Evolutionary conservation across 306 rosid genomes (phyloP).

Genomic region (Clitoria ternatea): DNA sequence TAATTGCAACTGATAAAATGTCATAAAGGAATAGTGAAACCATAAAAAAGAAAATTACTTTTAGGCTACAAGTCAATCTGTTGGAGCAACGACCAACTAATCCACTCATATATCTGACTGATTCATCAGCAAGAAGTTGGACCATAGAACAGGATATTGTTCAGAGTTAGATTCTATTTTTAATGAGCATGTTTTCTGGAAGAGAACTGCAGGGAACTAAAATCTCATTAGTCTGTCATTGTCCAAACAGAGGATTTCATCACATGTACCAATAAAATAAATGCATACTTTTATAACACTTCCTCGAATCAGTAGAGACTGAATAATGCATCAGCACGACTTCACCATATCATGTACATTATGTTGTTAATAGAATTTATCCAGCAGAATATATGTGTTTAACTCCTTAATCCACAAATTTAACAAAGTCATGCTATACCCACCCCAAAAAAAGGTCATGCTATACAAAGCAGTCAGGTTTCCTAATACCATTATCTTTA

Average conservation of each 20-base stretch:
- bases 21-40: background rate
- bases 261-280: background rate
- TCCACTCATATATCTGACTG: background rate
- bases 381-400: constrained; percentile 14
- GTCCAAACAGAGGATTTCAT: background rate
- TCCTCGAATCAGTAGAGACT: background rate
- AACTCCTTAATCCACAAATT: constrained; percentile 9
- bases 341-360: background rate
- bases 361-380: background rate
- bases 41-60: background rate
- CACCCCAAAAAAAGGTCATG: constrained; percentile 16
- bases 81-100: background rate
- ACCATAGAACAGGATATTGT: background rate
- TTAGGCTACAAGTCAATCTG: background rate
- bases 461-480: constrained; percentile 24
- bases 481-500: background rate
- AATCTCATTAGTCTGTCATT: background rate
- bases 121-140: background rate
- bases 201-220: constrained; percentile 1
- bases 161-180: background rate
- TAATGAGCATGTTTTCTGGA: background rate
- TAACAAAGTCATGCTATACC: constrained; percentile 23
- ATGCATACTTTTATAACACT: background rate
- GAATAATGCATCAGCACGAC: background rate
- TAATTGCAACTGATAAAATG: background rate